Percentiles rank a stretch among this genome's conserved stretches.
Conservation (phyloP, 768 basidiomycete species). For the Mycena leptocephala region DNA sequence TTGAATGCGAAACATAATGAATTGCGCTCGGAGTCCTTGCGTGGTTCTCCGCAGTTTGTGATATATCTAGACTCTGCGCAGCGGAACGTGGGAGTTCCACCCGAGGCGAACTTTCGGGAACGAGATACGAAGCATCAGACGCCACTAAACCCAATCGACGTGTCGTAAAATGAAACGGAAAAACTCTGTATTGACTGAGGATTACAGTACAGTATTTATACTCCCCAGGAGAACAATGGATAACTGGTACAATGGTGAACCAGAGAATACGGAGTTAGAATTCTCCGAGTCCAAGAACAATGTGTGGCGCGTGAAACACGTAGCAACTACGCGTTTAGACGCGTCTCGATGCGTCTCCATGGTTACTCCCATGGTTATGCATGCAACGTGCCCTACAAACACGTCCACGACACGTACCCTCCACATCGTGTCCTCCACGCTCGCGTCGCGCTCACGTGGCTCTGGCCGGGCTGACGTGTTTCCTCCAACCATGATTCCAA, state of each 20-base stretch:
- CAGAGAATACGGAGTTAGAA: neutral
- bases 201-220: neutral
- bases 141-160: too few species aligned
- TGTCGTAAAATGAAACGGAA: neutral
- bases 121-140: neutral
- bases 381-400: neutral
- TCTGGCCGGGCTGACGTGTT: too few species aligned
- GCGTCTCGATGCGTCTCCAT: neutral
- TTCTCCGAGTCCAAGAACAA: neutral
- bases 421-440: neutral
- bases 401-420: neutral
- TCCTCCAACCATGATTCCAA: neutral
- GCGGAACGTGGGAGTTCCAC: neutral
- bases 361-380: neutral
- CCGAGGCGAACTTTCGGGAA: neutral
- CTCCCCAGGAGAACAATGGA: neutral
- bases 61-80: neutral
- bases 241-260: neutral
- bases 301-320: constrained; percentile 4
- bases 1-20: neutral
- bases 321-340: neutral
- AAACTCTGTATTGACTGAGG: neutral
- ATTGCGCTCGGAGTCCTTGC: constrained; percentile 15
- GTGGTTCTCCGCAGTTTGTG: neutral
- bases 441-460: constrained; percentile 5